Percentiles rank a stretch among this genome's conserved stretches.
These are phyloP conservation scores for Hypoxylon sp. DNA, from an alignment of 2,329 filamentous ascomycete genomes.

Conservation along the genomic window DNA sequence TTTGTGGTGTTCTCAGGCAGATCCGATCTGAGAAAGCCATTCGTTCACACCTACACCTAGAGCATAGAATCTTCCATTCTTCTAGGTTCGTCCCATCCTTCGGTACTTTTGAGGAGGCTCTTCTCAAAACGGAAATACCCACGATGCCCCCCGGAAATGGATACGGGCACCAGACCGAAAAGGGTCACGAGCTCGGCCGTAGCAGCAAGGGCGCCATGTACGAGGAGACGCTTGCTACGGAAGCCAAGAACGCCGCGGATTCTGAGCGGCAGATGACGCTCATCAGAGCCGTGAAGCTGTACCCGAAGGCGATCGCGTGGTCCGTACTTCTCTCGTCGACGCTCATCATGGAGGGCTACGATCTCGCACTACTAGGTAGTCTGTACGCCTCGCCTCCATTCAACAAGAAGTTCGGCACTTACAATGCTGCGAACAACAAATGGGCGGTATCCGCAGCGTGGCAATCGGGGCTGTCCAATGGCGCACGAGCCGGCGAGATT, in stretches of 20 bases:
- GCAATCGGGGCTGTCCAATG: constrained; percentile 66
- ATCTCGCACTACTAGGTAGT: constrained; percentile 58
- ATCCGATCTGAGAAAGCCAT: not conserved
- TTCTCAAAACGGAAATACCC: constrained; percentile 39
- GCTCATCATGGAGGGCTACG: constrained; percentile 62
- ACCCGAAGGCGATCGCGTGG: constrained; percentile 59
- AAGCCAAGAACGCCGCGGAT: constrained; percentile 53
- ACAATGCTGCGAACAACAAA: constrained; percentile 45
- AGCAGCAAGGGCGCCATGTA: constrained; percentile 14
- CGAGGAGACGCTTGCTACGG: constrained; percentile 41
- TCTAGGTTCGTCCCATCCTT: no score
- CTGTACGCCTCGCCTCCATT: constrained; percentile 59
- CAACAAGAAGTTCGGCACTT: constrained; percentile 56
- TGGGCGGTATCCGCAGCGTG: constrained; percentile 62
- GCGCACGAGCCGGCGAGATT: constrained; percentile 62
- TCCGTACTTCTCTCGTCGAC: constrained; percentile 56
- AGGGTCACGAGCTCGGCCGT: constrained; percentile 8
- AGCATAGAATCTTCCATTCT: constrained; percentile 1
- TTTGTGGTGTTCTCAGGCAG: not conserved
- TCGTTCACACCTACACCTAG: not conserved
- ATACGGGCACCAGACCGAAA: constrained; percentile 11
- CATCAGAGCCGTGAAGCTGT: constrained; percentile 51
- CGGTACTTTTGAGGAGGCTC: not conserved
- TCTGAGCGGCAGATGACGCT: constrained; percentile 54
- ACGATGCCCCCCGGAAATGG: constrained; percentile 23